Evolutionary conservation across 805 yeast species (phyloP).

Genomic region (Wickerhamomyces canadensis): DNA sequence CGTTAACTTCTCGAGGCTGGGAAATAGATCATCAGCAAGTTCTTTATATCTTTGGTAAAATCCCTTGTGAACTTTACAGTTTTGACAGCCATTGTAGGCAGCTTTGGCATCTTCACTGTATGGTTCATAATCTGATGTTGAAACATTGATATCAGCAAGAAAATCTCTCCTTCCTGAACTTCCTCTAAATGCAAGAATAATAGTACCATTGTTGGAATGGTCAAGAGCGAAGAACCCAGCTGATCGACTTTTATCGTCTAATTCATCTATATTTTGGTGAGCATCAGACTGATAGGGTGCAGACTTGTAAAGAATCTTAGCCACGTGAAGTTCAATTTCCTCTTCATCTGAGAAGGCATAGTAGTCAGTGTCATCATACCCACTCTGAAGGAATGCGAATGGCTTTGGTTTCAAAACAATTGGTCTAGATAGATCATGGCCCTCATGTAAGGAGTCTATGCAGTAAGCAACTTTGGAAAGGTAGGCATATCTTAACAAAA

Average conservation of each 20-base stretch:
- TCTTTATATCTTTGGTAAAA: conserved; percentile 43
- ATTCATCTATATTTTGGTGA: too few species aligned
- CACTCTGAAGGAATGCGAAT: conserved; percentile 8
- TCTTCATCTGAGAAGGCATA: background rate
- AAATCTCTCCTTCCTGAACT: conserved; percentile 55
- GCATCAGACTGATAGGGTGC: too few species aligned
- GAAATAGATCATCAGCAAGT: conserved; percentile 28
- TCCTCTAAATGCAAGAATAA: conserved; percentile 58
- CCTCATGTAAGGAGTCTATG: conserved; percentile 9
- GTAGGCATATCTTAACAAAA: conserved; percentile 14
- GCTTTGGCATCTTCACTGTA: conserved; percentile 8
- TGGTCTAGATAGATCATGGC: conserved; percentile 11
- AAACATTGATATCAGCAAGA: conserved; percentile 48
- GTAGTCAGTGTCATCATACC: conserved; percentile 6
- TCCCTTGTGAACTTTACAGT: conserved; percentile 61
- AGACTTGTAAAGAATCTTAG: conserved; percentile 4
- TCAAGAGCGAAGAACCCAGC: conserved; percentile 51
- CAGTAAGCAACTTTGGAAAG: conserved; percentile 19
- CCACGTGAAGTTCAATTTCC: conserved; percentile 6
- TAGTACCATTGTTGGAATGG: conserved; percentile 32
- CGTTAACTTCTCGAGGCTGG: conserved; percentile 28
- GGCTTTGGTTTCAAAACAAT: conserved; percentile 13
- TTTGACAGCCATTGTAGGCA: conserved; percentile 31
- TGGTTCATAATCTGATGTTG: conserved; percentile 19
- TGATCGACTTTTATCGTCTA: background rate